Conservation (phyloP, 2,329 filamentous ascomycete genomes). For the Hansfordia pulvinata region DNA sequence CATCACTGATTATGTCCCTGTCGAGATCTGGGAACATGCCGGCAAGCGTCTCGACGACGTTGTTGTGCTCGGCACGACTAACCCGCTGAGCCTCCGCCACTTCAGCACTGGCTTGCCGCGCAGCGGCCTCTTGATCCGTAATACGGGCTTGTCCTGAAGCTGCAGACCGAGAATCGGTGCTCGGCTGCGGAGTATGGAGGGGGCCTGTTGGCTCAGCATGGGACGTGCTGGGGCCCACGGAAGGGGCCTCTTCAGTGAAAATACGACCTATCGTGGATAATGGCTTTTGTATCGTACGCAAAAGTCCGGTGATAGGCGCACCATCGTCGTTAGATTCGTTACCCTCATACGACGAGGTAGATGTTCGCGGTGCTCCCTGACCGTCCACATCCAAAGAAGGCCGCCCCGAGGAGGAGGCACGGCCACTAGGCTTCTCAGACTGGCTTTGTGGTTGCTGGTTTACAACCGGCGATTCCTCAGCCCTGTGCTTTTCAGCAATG, state of each 20-base stretch:
- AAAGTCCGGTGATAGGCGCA: conserved; percentile 68
- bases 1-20: conserved; percentile 88
- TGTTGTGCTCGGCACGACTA: conserved; percentile 71
- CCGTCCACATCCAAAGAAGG: conserved; percentile 27
- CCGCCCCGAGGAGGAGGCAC: conserved; percentile 24
- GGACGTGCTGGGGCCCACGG: conserved; percentile 23
- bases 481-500: conserved; percentile 79
- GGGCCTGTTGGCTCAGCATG: too few relatives aligned
- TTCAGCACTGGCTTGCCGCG: conserved; percentile 81
- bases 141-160: too few relatives aligned
- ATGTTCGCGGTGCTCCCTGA: conserved; percentile 32
- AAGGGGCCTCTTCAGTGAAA: conserved; percentile 59
- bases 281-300: conserved; percentile 83
- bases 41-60: conserved; percentile 84
- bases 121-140: conserved; percentile 86
- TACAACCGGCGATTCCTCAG: conserved; percentile 28
- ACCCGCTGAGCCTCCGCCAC: conserved; percentile 75
- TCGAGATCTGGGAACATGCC: conserved; percentile 97
- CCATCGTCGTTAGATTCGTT: conserved; percentile 51
- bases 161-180: conserved; percentile 32
- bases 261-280: conserved; percentile 88
- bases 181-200: conserved; percentile 17
- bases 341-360: conserved; percentile 38
- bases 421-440: conserved; percentile 27
- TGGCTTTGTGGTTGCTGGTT: conserved; percentile 22